Evolutionary conservation across 192 early-diverging fungal species (phyloP), one percentile per base, ranked within the genome.

Genomic region (Coemansia sp.): DNA sequence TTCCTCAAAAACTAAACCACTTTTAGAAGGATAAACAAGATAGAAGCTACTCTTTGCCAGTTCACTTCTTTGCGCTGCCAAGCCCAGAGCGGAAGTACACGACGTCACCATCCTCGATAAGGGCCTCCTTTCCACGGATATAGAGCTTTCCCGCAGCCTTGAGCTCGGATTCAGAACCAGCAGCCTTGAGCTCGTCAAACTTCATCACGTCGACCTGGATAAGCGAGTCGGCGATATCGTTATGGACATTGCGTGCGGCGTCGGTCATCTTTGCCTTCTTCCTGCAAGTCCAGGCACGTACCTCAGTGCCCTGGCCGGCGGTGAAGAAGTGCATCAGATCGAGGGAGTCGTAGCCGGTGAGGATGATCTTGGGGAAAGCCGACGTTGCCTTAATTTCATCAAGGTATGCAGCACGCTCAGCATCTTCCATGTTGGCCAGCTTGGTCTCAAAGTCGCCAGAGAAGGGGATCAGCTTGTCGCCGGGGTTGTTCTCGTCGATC

Each of bases 241-340:
- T 86, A 73, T 99, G 95, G 81, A 99, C 98, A 38, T 90, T 92
- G 73, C 93, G 91, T 26, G 95, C 95, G 5, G 95, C 97, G 68
- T 94, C 92, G 34, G 95, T 94, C 46, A 93, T 93, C 81, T 92
- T 92, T 49, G 89, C 87, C 36, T 86, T 85, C 72, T 89, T 87
- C 43, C 92, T 84, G 76, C 96, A 91, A 34, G 94, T 96, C 94
- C 94, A 98, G 35, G 93, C 93, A 55, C 93, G 87, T 23, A 97
- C 94, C 85, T 99, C 96, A 73, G 90, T 87, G 33, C 87, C 89
- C 5, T 59, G 57, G 41, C 96, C 95, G 53, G 88, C 93, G 36
- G 96, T 97, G 85, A 98, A 97, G 85, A 90, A 99, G 86, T 99
- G 96, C 75, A 91, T 88, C 33, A 99, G 82, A 60, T 91, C 84